phyloP scores from a whole-genome alignment of 129 eudicot species.

The Flaveria robusta region DNA sequence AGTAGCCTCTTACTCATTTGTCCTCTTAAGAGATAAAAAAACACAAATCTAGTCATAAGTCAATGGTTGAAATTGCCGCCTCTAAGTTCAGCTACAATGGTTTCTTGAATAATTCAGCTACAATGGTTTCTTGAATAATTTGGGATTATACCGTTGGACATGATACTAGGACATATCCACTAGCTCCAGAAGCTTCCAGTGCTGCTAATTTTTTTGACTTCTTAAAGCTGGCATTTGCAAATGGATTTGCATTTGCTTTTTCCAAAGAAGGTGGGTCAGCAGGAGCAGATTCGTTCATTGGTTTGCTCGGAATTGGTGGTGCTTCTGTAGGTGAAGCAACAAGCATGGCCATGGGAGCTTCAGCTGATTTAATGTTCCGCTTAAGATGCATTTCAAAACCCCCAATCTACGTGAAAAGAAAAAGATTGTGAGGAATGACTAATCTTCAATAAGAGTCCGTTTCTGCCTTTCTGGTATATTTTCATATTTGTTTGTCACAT shows the following conservation, averaged over 20 bases:
- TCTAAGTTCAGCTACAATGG: not conserved
- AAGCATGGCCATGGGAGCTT: constrained; percentile 40
- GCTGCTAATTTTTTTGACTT: constrained; percentile 60
- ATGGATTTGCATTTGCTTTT: constrained; percentile 48
- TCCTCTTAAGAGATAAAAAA: not conserved
- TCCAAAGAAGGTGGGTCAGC: constrained; percentile 37
- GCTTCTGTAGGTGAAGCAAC: constrained; percentile 44
- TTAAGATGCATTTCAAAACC: constrained; percentile 79
- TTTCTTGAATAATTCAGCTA: not conserved
- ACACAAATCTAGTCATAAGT: not conserved
- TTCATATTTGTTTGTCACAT: constrained; percentile 7
- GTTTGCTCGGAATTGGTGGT: constrained; percentile 58
- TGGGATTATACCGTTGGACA: constrained; percentile 57
- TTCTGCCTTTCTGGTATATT: not conserved
- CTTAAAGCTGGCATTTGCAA: constrained; percentile 46
- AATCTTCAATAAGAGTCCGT: not conserved
- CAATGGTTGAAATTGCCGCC: not conserved
- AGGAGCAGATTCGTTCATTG: constrained; percentile 44
- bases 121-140: too few species aligned
- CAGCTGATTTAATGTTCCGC: constrained; percentile 53
- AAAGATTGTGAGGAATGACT: constrained; percentile 4
- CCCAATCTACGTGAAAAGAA: constrained; percentile 51
- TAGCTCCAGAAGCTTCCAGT: constrained; percentile 75
- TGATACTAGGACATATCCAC: constrained; percentile 63
- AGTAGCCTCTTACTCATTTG: not conserved